These are phyloP conservation scores for Mediolabrus comicus DNA, from an alignment of 108 stramenopile genomes.

Conservation along the genomic window DNA sequence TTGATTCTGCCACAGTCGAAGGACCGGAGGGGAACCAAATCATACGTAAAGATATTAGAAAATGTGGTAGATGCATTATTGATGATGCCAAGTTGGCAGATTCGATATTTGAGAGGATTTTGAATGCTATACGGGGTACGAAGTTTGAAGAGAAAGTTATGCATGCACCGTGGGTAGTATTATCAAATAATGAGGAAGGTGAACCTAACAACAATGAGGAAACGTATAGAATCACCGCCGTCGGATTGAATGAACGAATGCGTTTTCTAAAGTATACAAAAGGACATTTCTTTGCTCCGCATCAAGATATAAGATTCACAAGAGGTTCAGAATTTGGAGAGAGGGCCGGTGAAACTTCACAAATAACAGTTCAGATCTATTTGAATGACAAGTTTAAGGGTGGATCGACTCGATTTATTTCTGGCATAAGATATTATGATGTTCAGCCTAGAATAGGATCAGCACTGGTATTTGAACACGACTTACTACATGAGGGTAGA, in stretches of 20 bases:
- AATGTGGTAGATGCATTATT: slow-evolving; percentile 26
- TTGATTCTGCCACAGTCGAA: slow-evolving; percentile 13
- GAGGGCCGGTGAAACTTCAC: slow-evolving; percentile 33
- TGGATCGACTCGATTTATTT: slow-evolving; percentile 34
- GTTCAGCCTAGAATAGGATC: slow-evolving; percentile 29
- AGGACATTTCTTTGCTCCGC: slow-evolving; percentile 41
- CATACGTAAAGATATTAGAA: slow-evolving; percentile 11
- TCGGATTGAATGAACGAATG: slow-evolving; percentile 45
- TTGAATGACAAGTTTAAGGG: slow-evolving; percentile 46
- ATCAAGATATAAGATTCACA: slow-evolving; percentile 27
- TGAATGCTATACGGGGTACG: slow-evolving; percentile 7
- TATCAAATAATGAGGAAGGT: not conserved
- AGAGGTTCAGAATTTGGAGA: slow-evolving; percentile 15
- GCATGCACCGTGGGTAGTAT: slow-evolving; percentile 15
- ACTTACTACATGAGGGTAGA: slow-evolving; percentile 37
- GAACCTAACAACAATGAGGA: not conserved
- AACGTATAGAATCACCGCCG: slow-evolving; percentile 4
- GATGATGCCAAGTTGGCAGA: slow-evolving; percentile 23
- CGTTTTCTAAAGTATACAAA: slow-evolving; percentile 29
- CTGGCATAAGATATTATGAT: slow-evolving; percentile 20
- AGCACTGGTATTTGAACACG: slow-evolving; percentile 43
- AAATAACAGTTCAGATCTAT: slow-evolving; percentile 36
- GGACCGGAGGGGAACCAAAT: slow-evolving; percentile 17
- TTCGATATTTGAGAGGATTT: slow-evolving; percentile 13
- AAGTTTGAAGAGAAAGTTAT: slow-evolving; percentile 10